A percentile compares a stretch with the other conserved stretches of the same genome.
Evolutionary conservation across 768 basidiomycete genomes (phyloP).

Genomic region (Termitomyces sp.): DNA sequence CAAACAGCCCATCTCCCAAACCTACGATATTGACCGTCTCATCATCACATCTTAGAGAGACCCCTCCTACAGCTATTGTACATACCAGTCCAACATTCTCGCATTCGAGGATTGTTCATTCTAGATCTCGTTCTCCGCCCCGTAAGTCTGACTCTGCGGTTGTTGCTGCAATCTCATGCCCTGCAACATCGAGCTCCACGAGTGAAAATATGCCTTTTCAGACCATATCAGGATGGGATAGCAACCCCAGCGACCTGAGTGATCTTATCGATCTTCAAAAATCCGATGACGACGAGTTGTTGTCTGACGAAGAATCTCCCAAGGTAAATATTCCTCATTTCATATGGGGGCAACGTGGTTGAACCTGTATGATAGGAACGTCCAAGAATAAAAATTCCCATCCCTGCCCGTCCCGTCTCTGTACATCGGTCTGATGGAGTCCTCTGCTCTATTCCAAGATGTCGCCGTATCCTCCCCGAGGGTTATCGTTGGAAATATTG

Average conservation of each 20-base stretch:
- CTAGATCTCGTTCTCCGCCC: background rate
- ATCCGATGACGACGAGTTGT: constrained; percentile 13
- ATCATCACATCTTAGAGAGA: background rate
- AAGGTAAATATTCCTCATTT: background rate
- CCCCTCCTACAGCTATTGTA: background rate
- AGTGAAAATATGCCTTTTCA: background rate
- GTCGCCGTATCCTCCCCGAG: constrained; percentile 24
- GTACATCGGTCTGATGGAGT: background rate
- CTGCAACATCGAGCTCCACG: background rate
- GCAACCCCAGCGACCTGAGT: constrained; percentile 26
- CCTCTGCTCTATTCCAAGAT: constrained; percentile 26
- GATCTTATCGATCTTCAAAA: constrained; percentile 18
- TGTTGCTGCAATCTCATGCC: background rate
- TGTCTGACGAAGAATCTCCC: background rate
- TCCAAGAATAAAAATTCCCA: constrained; percentile 27
- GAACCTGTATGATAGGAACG: background rate
- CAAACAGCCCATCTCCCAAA: background rate
- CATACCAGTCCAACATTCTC: background rate
- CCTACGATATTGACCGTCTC: background rate
- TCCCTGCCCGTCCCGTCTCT: constrained; percentile 21
- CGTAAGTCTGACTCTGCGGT: background rate
- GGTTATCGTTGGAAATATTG: constrained; percentile 38
- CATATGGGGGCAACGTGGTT: background rate
- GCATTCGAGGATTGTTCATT: background rate
- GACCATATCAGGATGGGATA: constrained; percentile 23